Conservation (phyloP, 2,329 filamentous ascomycete species). For the Pseudocercospora musae region DNA sequence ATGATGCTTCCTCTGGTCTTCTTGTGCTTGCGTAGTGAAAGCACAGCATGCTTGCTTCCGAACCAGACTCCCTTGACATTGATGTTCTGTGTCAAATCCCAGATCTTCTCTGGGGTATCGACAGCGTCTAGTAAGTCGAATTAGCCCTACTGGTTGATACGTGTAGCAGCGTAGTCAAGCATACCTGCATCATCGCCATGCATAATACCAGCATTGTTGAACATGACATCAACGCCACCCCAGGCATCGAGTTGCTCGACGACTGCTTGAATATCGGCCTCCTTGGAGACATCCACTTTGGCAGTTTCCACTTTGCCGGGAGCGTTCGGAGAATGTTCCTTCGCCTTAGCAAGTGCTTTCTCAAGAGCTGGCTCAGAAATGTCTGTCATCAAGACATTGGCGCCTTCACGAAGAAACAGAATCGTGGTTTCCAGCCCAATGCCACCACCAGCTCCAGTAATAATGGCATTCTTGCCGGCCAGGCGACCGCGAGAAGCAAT, state of each 20-base stretch:
- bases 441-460: conserved; percentile 83
- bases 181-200: conserved; percentile 61
- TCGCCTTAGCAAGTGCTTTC: conserved; percentile 71
- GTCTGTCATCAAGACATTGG: conserved; percentile 79
- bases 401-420: conserved; percentile 85
- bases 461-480: conserved; percentile 65
- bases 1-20: conserved; percentile 81
- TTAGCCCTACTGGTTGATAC: neutral
- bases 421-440: conserved; percentile 91
- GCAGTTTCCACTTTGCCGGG: conserved; percentile 62
- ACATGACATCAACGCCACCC: conserved; percentile 87
- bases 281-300: conserved; percentile 79
- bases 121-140: conserved; percentile 52
- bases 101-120: conserved; percentile 83
- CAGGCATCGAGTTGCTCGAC: conserved; percentile 73
- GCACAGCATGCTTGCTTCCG: conserved; percentile 85
- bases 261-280: conserved; percentile 70
- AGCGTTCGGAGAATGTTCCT: conserved; percentile 57
- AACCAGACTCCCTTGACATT: conserved; percentile 99
- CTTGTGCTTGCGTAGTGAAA: conserved; percentile 72
- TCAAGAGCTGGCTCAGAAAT: conserved; percentile 76
- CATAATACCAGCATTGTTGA: conserved; percentile 99
- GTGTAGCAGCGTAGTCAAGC: conserved; percentile 2
- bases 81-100: conserved; percentile 89
- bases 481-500: conserved; percentile 45